These are phyloP conservation scores for Debaryomyces psychrophilus DNA, from an alignment of 1,139 yeast genomes.

Conservation along the genomic window DNA sequence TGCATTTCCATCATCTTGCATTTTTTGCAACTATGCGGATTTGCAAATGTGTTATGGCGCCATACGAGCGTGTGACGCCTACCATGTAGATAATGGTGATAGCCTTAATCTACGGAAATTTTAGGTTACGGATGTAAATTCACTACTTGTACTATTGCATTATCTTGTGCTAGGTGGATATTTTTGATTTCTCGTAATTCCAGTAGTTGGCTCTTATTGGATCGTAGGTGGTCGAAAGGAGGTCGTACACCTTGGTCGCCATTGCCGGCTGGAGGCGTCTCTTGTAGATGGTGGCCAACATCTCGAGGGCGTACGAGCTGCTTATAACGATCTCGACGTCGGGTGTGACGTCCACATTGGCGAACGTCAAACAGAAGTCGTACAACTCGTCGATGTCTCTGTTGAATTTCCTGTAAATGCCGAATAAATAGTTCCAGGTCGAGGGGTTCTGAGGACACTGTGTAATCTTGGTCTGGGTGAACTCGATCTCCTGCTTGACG, in stretches of 20 bases:
- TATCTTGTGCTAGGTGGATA: not conserved
- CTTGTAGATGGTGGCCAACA: constrained; percentile 55
- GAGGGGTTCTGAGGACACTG: constrained; percentile 81
- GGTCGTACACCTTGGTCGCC: constrained; percentile 48
- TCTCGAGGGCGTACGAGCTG: constrained; percentile 70
- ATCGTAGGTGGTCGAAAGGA: constrained; percentile 57
- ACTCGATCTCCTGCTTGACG: constrained; percentile 36
- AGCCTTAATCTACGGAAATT: too few species aligned
- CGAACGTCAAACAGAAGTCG: constrained; percentile 46
- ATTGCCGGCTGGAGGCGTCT: constrained; percentile 28
- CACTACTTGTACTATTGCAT: not conserved
- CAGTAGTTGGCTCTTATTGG: constrained; percentile 73
- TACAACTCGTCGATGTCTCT: constrained; percentile 40
- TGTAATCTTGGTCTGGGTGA: constrained; percentile 47
- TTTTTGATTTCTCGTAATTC: constrained; percentile 35
- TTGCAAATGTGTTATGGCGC: too few species aligned
- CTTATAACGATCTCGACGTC: constrained; percentile 29
- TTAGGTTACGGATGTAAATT: not conserved
- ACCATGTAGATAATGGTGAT: too few species aligned
- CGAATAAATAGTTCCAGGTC: constrained; percentile 83
- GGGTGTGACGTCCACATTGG: constrained; percentile 26
- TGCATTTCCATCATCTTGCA: too few species aligned
- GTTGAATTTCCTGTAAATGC: constrained; percentile 49
- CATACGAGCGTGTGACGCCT: too few species aligned
- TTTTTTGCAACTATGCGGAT: too few species aligned